Base-by-base conservation (phyloP, 2,329 filamentous ascomycete genomes). In the Cladosporium oxysporum region DNA sequence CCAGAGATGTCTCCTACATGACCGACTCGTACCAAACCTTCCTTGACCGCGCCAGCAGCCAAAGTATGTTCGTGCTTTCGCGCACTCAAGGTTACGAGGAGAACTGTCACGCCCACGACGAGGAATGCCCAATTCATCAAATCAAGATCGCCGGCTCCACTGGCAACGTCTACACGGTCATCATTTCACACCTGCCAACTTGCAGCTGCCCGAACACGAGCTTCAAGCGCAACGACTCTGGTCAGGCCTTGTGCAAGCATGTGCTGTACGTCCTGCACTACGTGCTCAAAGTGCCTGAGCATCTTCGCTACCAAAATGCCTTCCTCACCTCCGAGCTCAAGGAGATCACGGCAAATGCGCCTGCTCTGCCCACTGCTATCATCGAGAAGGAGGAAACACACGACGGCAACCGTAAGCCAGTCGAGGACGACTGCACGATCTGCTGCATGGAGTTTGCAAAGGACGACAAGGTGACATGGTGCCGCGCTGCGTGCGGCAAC, bases 381-480 rank as follows among this genome's bases (percentile, higher is more conserved):
- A 68, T 62, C 29, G 59, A 33, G 11, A 58, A 66, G 21, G 59
- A 67, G 11, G 76, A 79, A 11, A 76, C 78, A 7, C 74, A 76
- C 10, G 74, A 81, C 31, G 81, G 83, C 21, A 84, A 84, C 21
- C 83, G 86, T 66, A 89, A 88, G 71, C 78, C 84, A 1, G 75
- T 88, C 37, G 84, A 88, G 61, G 87, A 85, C 26, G 85, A 88
- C 67, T 90, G 87, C 70, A 85, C 86, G 0, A 86, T 89, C 68
- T 89, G 87, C 75, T 86, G 85, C 72, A 84, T 83, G 77, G 83
- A 85, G 60, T 82, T 87, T 62, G 79, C 83, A 29, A 73, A 80
- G 1, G 77, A 83, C 65, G 79, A 83, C 5, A 80, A 83, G 7
- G 76, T 86, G 11, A 76, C 85, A 16, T 89, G 85, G 81, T 89